A percentile compares a stretch with the other conserved stretches of the same genome.
These are phyloP conservation scores for Teratosphaeria pseudoeucalypti DNA, from an alignment of 2,329 filamentous ascomycete species.

Conservation along the genomic window DNA sequence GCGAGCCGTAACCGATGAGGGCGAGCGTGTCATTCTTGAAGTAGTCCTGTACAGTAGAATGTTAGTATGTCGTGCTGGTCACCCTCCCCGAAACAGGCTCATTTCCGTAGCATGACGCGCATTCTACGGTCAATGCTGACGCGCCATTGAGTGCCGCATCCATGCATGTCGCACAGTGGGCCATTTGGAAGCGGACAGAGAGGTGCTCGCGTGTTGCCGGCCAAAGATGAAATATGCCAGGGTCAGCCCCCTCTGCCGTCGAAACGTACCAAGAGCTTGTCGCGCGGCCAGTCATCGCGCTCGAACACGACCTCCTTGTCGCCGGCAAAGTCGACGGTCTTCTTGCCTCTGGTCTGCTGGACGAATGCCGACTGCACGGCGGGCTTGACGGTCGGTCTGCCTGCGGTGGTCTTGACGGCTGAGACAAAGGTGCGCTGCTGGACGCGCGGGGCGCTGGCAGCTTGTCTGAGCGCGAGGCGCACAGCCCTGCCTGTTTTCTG, in stretches of 20 bases:
- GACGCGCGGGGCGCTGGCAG: conserved; percentile 36
- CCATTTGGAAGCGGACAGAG: background rate
- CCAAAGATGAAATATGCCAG: background rate
- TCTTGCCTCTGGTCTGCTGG: conserved; percentile 75
- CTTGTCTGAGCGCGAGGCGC: conserved; percentile 46
- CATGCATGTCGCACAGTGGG: no score
- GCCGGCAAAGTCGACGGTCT: conserved; percentile 98
- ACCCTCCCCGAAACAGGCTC: background rate
- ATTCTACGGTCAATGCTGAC: no score
- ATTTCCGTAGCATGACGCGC: background rate
- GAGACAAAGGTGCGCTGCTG: conserved; percentile 50
- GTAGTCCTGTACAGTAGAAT: conserved; percentile 59
- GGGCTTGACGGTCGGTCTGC: conserved; percentile 28
- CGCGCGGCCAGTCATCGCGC: conserved; percentile 94
- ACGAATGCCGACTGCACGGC: conserved; percentile 37
- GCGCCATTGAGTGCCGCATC: no score
- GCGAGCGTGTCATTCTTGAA: conserved; percentile 99
- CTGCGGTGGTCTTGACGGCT: conserved; percentile 42
- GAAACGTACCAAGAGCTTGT: conserved; percentile 79
- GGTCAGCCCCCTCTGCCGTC: background rate
- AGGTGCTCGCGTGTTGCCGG: background rate
- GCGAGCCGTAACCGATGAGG: conserved; percentile 95
- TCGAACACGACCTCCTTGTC: conserved; percentile 93
- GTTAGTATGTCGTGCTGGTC: background rate
- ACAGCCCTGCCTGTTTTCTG: conserved; percentile 57